Conservation (phyloP, 164 flowering plant genomes). For the Protea cynaroides region DNA sequence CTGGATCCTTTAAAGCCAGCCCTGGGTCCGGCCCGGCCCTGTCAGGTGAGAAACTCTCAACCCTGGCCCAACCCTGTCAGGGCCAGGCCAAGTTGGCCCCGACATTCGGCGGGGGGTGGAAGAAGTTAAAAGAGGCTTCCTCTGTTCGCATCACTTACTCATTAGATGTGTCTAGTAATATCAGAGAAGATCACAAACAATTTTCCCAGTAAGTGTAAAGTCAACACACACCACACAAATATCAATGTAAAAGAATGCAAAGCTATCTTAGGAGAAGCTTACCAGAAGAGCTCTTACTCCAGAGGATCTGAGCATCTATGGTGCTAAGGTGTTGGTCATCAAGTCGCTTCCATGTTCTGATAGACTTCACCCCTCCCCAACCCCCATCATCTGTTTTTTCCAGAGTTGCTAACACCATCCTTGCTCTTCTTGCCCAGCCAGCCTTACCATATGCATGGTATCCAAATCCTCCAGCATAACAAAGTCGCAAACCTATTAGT, state of each 20-base stretch:
- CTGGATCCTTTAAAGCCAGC: no score
- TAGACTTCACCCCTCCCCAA: constrained; percentile 84
- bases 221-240: no score
- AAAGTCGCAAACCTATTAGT: constrained; percentile 60
- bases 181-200: no score
- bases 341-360: constrained; percentile 92
- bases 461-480: constrained; percentile 95
- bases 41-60: no score
- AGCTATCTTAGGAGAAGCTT: constrained; percentile 12
- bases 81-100: no score
- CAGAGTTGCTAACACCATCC: constrained; percentile 65
- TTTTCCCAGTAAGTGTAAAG: no score
- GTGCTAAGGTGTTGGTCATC: constrained; percentile 59
- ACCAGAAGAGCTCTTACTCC: constrained; percentile 55
- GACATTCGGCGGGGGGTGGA: no score
- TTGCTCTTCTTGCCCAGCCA: constrained; percentile 87
- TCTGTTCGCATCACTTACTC: no score
- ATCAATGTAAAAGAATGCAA: not conserved
- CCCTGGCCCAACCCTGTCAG: no score
- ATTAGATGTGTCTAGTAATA: no score
- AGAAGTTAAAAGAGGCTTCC: no score
- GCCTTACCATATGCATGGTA: constrained; percentile 97
- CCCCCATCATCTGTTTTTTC: constrained; percentile 50
- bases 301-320: constrained; percentile 67
- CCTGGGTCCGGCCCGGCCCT: no score